Percentiles rank a stretch among this genome's conserved stretches.
Evolutionary conservation across 768 basidiomycete genomes (phyloP).

Genomic region (Cyclocybe aegerita): DNA sequence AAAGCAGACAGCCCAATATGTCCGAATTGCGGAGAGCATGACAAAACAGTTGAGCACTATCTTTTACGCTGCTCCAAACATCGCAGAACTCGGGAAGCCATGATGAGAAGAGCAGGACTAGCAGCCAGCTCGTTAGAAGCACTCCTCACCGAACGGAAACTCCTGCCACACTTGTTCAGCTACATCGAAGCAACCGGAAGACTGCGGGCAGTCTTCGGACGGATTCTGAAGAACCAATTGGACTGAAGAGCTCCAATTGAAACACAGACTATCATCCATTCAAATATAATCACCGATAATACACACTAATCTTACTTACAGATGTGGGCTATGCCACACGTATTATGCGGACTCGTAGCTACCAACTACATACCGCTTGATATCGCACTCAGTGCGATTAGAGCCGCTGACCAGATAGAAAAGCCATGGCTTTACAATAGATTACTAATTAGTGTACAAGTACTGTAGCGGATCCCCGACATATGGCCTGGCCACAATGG

Average conservation of each 20-base stretch:
- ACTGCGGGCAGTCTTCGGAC: background rate
- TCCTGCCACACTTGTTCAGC: background rate
- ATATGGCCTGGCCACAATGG: conserved; percentile 2
- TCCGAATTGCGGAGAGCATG: background rate
- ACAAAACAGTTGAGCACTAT: background rate
- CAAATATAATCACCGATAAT: too few relatives aligned
- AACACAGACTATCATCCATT: background rate
- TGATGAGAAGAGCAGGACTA: background rate
- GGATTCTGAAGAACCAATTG: background rate
- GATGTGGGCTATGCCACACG: conserved; percentile 1
- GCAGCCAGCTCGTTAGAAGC: background rate
- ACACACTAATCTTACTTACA: background rate
- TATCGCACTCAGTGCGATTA: background rate
- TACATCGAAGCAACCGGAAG: background rate
- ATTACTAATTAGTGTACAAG: background rate
- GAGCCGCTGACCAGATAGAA: conserved; percentile 1
- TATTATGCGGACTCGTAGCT: background rate
- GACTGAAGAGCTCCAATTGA: background rate
- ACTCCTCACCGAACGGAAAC: background rate
- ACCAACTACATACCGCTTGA: background rate
- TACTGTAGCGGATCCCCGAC: background rate
- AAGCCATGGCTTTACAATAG: background rate
- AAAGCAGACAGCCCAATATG: conserved; percentile 1
- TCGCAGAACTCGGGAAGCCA: background rate
- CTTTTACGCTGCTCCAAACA: background rate